These are phyloP conservation scores for Pyrus pyrifolia DNA, from an alignment of 306 rosid genomes.

Conservation along the genomic window DNA sequence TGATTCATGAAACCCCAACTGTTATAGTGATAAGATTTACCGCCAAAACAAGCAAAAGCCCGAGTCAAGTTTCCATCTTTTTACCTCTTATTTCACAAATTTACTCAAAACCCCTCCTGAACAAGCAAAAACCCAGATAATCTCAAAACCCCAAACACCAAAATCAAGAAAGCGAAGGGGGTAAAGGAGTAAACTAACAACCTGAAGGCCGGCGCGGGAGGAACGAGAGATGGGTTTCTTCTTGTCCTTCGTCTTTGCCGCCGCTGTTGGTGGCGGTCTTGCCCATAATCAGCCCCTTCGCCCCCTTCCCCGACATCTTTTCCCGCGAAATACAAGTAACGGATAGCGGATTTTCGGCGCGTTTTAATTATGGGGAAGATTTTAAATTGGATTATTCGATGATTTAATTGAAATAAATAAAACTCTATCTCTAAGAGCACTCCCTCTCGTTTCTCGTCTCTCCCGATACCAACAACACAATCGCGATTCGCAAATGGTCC, in stretches of 20 bases:
- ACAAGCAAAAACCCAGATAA: neutral
- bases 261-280: conserved; percentile 33
- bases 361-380: neutral
- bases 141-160: neutral
- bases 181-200: conserved; percentile 4
- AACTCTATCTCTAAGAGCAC: no score
- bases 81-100: neutral
- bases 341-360: neutral
- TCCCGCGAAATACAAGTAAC: conserved; percentile 27
- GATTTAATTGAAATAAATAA: no score
- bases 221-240: conserved; percentile 76
- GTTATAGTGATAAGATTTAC: neutral
- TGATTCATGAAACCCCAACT: neutral
- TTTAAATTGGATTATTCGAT: no score
- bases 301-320: conserved; percentile 79
- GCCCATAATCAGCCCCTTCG: conserved; percentile 63
- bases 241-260: conserved; percentile 65
- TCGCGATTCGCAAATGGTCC: neutral
- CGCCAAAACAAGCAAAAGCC: neutral
- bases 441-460: neutral
- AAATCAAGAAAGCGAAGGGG: neutral
- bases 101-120: neutral
- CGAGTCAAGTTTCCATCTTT: neutral
- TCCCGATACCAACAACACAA: neutral
- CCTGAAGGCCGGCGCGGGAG: conserved; percentile 86